A percentile compares a stretch with the other conserved stretches of the same genome.
Evolutionary conservation across 2,329 filamentous ascomycete genomes (phyloP).

Genomic region (Cladophialophora bantiana): DNA sequence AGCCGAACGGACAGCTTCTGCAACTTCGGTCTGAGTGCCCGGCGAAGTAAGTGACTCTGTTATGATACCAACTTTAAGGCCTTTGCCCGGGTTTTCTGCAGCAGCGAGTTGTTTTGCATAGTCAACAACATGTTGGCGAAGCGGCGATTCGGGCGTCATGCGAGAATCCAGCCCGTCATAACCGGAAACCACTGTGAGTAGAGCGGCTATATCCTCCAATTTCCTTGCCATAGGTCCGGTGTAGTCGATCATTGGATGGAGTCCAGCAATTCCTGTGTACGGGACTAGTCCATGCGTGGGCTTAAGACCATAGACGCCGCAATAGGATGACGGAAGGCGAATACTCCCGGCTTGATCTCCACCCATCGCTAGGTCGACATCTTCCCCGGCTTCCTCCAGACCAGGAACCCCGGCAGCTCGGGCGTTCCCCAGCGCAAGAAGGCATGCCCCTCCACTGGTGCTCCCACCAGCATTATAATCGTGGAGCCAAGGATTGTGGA

Average conservation of each 20-base stretch:
- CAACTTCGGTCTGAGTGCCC: slow-evolving; percentile 50
- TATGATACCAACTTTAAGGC: slow-evolving; percentile 56
- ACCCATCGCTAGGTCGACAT: slow-evolving; percentile 48
- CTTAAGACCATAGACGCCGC: slow-evolving; percentile 56
- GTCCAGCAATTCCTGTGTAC: slow-evolving; percentile 56
- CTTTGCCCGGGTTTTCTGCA: slow-evolving; percentile 44
- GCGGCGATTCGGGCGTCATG: slow-evolving; percentile 50
- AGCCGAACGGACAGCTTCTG: slow-evolving; percentile 46
- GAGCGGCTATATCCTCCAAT: slow-evolving; percentile 52
- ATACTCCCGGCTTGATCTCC: slow-evolving; percentile 52
- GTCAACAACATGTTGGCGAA: slow-evolving; percentile 44
- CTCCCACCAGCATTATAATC: slow-evolving; percentile 48
- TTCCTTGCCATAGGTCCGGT: slow-evolving; percentile 55
- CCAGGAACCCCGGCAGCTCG: slow-evolving; percentile 31
- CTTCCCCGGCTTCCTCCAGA: slow-evolving; percentile 41
- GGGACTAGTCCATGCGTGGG: slow-evolving; percentile 59
- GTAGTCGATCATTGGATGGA: slow-evolving; percentile 55
- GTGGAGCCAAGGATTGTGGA: slow-evolving; percentile 47
- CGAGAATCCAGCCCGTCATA: slow-evolving; percentile 59
- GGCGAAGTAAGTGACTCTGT: slow-evolving; percentile 53
- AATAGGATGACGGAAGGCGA: slow-evolving; percentile 50
- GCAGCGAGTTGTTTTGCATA: slow-evolving; percentile 45
- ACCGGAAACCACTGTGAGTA: slow-evolving; percentile 57
- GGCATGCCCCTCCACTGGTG: slow-evolving; percentile 48
- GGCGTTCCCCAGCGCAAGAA: slow-evolving; percentile 42